Base-by-base conservation (phyloP, 257 asterid species). In the Fraxinus anomala region DNA sequence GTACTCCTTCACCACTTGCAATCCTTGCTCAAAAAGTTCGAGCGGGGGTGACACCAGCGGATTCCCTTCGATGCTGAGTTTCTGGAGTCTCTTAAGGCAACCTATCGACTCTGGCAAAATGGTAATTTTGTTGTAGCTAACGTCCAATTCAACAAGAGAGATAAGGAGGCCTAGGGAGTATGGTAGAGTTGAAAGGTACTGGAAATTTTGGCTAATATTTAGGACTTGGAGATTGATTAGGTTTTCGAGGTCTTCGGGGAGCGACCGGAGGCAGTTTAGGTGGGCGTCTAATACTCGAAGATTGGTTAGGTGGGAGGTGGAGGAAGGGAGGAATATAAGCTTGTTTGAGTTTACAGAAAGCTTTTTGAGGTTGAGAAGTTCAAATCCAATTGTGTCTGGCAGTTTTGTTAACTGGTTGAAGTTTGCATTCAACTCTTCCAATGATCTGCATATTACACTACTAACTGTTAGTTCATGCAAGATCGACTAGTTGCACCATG, bases 221-320 rank as follows among this genome's bases (percentile, higher is more conserved):
- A 94, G 93, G 83, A 85, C 79, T 56, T 90, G 74, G 14, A 94
- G 97, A 80, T 90, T 92, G 67, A 89, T 83, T 19, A 94, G 88
- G 76, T 92, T 92, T 36, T 94, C 97, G 4, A 94, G 92, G 77
- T 94, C 98, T 7, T 89, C 90, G 0, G 98, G 98, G 39, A 94
- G 97, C n/a, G 91, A 79, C 0, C 86, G 89, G 49, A 94, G 91
- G 81, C 96, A 90, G 90, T 94, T 94, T 51, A 94, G 87, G 31
- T 96, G 91, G 11, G 91, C 98, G 42, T 94, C 98, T 0, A 94
- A 85, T 54, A 80, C 68, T 0, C 87, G 88, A n/a, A 92, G 97
- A 49, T 88, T 91, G 68, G 94, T 94, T 17, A 94, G 71, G 80
- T 94, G 97, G 77, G 97, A 92, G 31, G 91, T 92, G 34, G 98